Base-by-base conservation (phyloP, 2,329 filamentous ascomycete species). In the Lasiodiplodia citricola region DNA sequence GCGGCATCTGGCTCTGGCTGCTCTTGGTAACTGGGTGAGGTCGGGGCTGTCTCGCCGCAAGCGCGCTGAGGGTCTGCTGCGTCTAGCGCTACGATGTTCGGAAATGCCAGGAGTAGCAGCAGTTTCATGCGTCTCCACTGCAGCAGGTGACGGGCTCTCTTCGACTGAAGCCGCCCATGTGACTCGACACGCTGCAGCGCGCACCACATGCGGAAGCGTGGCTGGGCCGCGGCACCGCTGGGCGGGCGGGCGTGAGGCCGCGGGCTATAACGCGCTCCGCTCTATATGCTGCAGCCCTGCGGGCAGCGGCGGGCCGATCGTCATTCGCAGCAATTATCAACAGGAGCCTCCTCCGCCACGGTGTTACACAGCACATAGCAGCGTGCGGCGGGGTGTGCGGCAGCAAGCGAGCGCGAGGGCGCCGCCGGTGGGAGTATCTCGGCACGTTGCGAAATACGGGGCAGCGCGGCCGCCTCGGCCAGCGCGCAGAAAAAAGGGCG, bases 71-170 rank as follows among this genome's bases (percentile, higher is more conserved):
- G 44, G 44, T 52, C 60, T 64, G 60, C 47, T 64, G 60, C 60
- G 44, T 64, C 60, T 52, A 52, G 60, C 60, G 47, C 47, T 52
- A 64, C 60, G 47, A 64, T 52, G 38, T 52, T 64, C 60, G 60
- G 60, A 64, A 64, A 64, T 64, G 21, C 25, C 60, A 64, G 60
- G 60, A 64, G 44, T 31, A 64, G 52, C 47, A 31, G 60, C 55
- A 44, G 60, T 64, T 64, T 64, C 60, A 64, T 47, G 52, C 60
- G 52, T 47, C 60, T 52, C 60, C 51, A 14, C 58, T 25, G 58
- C 44, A 51, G 56, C 44, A 63, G 56, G 41, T 63, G 58, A 63
- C 50, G 50, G 25, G 41, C 44, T 37, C 58, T 47, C 60, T 31
- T 23, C 60, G 60, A 25, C 14, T 28, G 41, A n/a, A 35, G 54